Evolutionary conservation across 2,329 filamentous ascomycete genomes (phyloP), one percentile per base, ranked within the genome.

Genomic region (Diplodia scrobiculata): DNA sequence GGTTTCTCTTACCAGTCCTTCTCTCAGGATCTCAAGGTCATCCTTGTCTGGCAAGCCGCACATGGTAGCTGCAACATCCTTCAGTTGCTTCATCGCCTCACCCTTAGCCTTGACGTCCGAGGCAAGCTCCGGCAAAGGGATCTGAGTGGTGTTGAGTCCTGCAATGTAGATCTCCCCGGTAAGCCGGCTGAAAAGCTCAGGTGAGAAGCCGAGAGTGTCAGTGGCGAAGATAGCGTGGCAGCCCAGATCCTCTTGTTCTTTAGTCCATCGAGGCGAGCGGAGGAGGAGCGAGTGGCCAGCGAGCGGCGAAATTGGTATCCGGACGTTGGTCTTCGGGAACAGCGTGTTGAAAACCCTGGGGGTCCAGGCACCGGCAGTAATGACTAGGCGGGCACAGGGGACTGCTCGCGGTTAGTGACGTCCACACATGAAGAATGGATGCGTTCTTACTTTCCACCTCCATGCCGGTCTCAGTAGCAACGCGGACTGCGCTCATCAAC

Each of bases 271-370:
- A 1, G 88, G 86, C 5, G 85, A 86, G 66, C 80, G 84, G 4
- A 93, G 76, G 2, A 92, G 84, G 9, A 94, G 77, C 19, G 89
- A 91, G 76, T 93, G 87, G 0, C 91, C 91, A 0, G 89, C 89
- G 5, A 92, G 79, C 19, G 85, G 82, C 2, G 80, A 79, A 50
- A 92, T 80, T 0, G 87, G 85, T 25, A 92, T 77, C 11, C 79
- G 74, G 1, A 83, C 72, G 2, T 71, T 72, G 0, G 88, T 83
- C 0, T 75, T 71, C 0, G 86, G 86, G 72, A 94, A 93, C 17
- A 94, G 82, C 0, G 80, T 78, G 1, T 78, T 70, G 73, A 91
- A 89, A n/a, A 91, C 86, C 36, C 78, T 77, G 0, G 86, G 83
- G 0, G 89, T 89, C 91, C 91, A 94, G 2, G 87, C 84, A 2